These are phyloP conservation scores for Cladosporium sp. DNA, from an alignment of 2,329 filamentous ascomycete genomes.

Conservation along the genomic window DNA sequence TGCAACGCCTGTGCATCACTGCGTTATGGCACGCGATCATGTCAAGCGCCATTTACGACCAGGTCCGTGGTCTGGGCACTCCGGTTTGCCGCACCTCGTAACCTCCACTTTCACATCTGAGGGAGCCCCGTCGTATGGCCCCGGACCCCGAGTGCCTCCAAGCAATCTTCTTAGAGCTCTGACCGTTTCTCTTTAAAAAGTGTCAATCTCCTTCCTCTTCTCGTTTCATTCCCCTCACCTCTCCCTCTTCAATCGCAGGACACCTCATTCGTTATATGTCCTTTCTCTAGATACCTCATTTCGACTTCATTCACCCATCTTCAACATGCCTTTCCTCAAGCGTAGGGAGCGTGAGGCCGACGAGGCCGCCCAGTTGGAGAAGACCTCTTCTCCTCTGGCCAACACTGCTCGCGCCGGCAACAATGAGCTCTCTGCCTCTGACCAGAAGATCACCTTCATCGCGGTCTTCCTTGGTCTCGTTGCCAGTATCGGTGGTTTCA, in stretches of 20 bases:
- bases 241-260: slow-evolving; percentile 7
- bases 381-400: slow-evolving; percentile 19
- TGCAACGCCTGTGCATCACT: slow-evolving; percentile 10
- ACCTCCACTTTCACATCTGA: slow-evolving; percentile 12
- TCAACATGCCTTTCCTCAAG: slow-evolving; percentile 32
- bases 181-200: slow-evolving; percentile 10
- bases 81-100: slow-evolving; percentile 4
- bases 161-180: slow-evolving; percentile 9
- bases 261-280: slow-evolving; percentile 9
- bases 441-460: slow-evolving; percentile 30
- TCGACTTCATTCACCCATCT: not conserved
- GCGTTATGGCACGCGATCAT: slow-evolving; percentile 9
- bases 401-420: slow-evolving; percentile 9
- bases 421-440: slow-evolving; percentile 16
- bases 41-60: slow-evolving; percentile 6
- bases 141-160: slow-evolving; percentile 12
- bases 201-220: slow-evolving; percentile 5
- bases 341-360: slow-evolving; percentile 29
- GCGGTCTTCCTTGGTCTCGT: slow-evolving; percentile 52
- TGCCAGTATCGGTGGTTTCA: slow-evolving; percentile 53
- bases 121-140: slow-evolving; percentile 11
- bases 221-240: slow-evolving; percentile 11
- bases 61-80: slow-evolving; percentile 8
- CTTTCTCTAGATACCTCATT: slow-evolving; percentile 9
- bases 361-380: slow-evolving; percentile 29